A percentile compares a stretch with the other conserved stretches of the same genome.
Conservation (phyloP, 228 moss, liverwort and hornwort species). For the Sphagnum magellanicum region DNA sequence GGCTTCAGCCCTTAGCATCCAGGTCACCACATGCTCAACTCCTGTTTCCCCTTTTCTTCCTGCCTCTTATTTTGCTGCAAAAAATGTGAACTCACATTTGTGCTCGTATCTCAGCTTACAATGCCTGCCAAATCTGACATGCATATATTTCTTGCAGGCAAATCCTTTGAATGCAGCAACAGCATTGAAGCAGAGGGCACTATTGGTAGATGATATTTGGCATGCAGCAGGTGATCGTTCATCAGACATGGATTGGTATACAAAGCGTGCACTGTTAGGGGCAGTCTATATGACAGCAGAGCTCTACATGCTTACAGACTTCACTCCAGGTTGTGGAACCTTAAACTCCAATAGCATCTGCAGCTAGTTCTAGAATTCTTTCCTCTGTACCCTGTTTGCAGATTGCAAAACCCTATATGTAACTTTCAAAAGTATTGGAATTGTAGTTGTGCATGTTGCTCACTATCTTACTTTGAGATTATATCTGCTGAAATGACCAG, state of each 20-base stretch:
- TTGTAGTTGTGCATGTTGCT: not conserved
- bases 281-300: slow-evolving; percentile 79
- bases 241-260: slow-evolving; percentile 93
- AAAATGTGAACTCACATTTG: too few species aligned
- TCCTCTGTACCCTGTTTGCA: not conserved
- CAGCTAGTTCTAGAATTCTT: not conserved
- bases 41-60: not conserved
- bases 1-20: slow-evolving; percentile 88
- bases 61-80: too few species aligned
- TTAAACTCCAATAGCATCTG: not conserved
- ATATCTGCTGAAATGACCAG: slow-evolving; percentile 17
- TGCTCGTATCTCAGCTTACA: not conserved
- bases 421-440: not conserved
- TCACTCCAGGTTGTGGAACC: slow-evolving; percentile 57
- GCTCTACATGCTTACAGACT: slow-evolving; percentile 92
- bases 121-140: not conserved
- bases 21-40: slow-evolving; percentile 30
- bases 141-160: slow-evolving; percentile 30
- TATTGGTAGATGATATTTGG: slow-evolving; percentile 90
- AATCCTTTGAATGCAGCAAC: slow-evolving; percentile 70
- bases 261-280: slow-evolving; percentile 75
- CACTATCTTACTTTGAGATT: not conserved
- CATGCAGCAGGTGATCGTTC: slow-evolving; percentile 91
- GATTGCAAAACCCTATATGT: not conserved
- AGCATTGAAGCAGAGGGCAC: slow-evolving; percentile 75